Base-by-base conservation (phyloP, 345 rosid genomes). In the Boechera retrofracta region DNA sequence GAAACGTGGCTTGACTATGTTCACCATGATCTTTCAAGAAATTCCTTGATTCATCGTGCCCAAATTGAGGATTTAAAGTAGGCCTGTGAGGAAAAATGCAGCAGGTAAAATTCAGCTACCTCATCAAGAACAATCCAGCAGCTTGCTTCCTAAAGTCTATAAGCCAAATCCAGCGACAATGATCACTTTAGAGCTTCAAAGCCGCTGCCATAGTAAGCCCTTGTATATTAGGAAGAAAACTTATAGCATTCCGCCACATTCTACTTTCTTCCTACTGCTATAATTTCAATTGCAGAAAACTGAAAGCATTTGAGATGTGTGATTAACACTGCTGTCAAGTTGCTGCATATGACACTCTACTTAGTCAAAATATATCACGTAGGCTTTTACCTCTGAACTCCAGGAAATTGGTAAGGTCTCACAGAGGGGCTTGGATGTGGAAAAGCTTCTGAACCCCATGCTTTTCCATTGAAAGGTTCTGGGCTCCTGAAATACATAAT, bases 11-110 rank as follows among this genome's bases (percentile, higher is more conserved):
- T 70, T 52, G 80, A 76, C 71, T 69, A 74, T 57, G 83, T 65
- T 80, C 79, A 77, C 74, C 85, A 73, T 77, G 64, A 74, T 83
- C 85, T 64, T 78, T 64, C 61, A 69, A 42, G 64, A 78, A 57
- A 69, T 79, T 63, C 59, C 56, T 79, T 70, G 85, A 80, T 48
- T 72, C 88, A 79, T 79, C 71, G 74, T 63, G 82, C 87, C 82
- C 82, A 67, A 65, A 76, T 45, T 76, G 83, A 79, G 88, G 78
- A 64, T 85, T 81, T 33, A 67, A 83, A 59, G 70, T 26, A 45
- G 85, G 82, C 84, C 97, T 87, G 84, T 29, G 73, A 75, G 57
- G 77, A 63, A 74, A 74, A 24, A 45, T 36, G 49, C 41, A 62
- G 72, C 62, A 70, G 28, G 35, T 54, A 18, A 62, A 69, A 56